Conservation (phyloP, 129 eudicot genomes). For the Ambrosia trifida region DNA sequence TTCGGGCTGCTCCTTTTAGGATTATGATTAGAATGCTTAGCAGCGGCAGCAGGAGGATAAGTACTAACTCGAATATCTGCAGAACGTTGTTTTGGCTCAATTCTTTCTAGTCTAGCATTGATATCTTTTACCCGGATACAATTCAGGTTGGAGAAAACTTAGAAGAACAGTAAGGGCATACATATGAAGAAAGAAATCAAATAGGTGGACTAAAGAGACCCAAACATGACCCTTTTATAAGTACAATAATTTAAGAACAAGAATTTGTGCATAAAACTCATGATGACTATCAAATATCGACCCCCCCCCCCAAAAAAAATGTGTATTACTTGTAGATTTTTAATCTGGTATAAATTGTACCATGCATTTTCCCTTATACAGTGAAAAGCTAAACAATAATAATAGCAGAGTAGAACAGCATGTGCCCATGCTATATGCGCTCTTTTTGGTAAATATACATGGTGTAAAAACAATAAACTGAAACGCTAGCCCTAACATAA, state of each 20-base stretch:
- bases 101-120: slow-evolving; percentile 80
- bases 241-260: background rate
- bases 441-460: background rate
- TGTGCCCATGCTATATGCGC: slow-evolving; percentile 4
- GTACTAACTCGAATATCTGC: slow-evolving; percentile 56
- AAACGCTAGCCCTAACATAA: slow-evolving; percentile 4
- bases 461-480: background rate
- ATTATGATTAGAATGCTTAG: slow-evolving; percentile 53
- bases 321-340: background rate
- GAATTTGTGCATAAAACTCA: background rate
- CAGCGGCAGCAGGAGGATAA: slow-evolving; percentile 46
- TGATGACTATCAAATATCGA: background rate
- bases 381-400: background rate
- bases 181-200: background rate
- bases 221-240: slow-evolving; percentile 15
- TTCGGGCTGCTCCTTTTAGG: slow-evolving; percentile 87
- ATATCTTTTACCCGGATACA: slow-evolving; percentile 79
- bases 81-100: slow-evolving; percentile 74
- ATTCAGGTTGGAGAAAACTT: slow-evolving; percentile 7
- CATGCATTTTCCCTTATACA: slow-evolving; percentile 5
- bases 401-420: background rate
- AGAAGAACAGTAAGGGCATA: background rate
- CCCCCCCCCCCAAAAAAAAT: slow-evolving; percentile 15
- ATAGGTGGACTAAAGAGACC: slow-evolving; percentile 9
- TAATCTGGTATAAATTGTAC: background rate